These are phyloP conservation scores for Scopulariopsis brevicaulis DNA, from an alignment of 2,329 filamentous ascomycete genomes.

Conservation along the genomic window DNA sequence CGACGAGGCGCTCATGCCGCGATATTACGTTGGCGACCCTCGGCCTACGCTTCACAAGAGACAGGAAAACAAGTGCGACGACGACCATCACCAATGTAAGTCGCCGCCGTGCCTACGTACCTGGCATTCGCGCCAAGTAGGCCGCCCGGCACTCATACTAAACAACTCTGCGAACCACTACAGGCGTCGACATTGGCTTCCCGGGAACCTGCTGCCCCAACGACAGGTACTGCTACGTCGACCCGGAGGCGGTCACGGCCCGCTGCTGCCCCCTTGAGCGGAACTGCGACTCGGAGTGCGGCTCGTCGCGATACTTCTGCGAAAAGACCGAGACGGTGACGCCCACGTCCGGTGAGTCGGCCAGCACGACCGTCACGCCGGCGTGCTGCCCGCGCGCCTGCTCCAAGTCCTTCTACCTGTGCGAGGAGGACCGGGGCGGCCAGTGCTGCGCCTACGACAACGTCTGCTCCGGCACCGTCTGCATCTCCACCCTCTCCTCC, in stretches of 20 bases:
- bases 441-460: constrained; percentile 36
- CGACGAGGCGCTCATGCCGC: constrained; percentile 13
- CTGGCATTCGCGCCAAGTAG: background rate
- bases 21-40: constrained; percentile 15
- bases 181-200: constrained; percentile 30
- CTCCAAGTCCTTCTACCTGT: constrained; percentile 29
- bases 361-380: constrained; percentile 10
- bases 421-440: constrained; percentile 28
- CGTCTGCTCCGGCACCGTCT: constrained; percentile 26
- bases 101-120: background rate
- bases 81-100: constrained; percentile 19
- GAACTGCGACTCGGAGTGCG: constrained; percentile 25
- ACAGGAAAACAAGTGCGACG: constrained; percentile 13
- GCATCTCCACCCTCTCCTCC: constrained; percentile 15
- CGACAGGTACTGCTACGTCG: constrained; percentile 32
- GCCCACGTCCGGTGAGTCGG: background rate
- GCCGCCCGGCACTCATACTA: constrained; percentile 1
- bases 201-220: constrained; percentile 28
- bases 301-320: constrained; percentile 17
- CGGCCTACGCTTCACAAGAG: constrained; percentile 16
- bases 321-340: constrained; percentile 13
- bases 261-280: constrained; percentile 31
- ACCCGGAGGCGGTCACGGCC: constrained; percentile 14
- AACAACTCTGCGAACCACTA: background rate
- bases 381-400: constrained; percentile 30